These are phyloP conservation scores for Mycocentrospora acerina DNA, from an alignment of 2,329 filamentous ascomycete genomes.

Conservation along the genomic window DNA sequence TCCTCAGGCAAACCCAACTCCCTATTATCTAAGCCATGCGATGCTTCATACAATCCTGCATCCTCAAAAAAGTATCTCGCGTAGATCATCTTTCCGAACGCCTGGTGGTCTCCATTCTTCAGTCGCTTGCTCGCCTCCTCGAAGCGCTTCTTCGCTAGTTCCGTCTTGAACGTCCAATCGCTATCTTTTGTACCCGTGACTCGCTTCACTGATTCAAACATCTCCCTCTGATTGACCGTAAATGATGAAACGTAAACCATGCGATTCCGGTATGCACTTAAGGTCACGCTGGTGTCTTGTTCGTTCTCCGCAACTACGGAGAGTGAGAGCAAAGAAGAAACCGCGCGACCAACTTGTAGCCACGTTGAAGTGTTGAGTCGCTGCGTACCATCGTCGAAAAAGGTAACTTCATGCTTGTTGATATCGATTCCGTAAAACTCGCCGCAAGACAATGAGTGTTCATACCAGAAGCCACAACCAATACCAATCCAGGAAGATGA, in stretches of 20 bases:
- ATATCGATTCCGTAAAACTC: constrained; percentile 41
- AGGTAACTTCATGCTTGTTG: constrained; percentile 24
- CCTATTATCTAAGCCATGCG: constrained; percentile 50
- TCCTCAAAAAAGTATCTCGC: constrained; percentile 55
- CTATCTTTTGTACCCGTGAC: constrained; percentile 35
- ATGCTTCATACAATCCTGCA: constrained; percentile 34
- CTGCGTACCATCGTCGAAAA: constrained; percentile 35
- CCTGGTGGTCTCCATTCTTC: constrained; percentile 42
- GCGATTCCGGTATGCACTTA: constrained; percentile 29
- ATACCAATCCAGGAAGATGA: constrained; percentile 27
- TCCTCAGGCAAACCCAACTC: constrained; percentile 60
- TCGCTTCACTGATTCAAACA: constrained; percentile 38
- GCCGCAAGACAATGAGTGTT: constrained; percentile 34
- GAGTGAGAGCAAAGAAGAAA: constrained; percentile 38
- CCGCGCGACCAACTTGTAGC: constrained; percentile 32
- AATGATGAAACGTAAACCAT: constrained; percentile 42
- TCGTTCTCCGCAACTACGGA: constrained; percentile 20
- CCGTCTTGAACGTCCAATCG: constrained; percentile 44
- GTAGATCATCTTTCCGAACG: constrained; percentile 53
- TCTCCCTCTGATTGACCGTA: constrained; percentile 37
- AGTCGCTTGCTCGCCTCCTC: constrained; percentile 51
- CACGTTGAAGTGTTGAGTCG: constrained; percentile 35
- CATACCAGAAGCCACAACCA: constrained; percentile 39
- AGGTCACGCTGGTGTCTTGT: constrained; percentile 12
- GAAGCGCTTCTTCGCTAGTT: constrained; percentile 52